phyloP scores from a whole-genome alignment of 2,329 filamentous ascomycete species.

The Colletotrichum horii region DNA sequence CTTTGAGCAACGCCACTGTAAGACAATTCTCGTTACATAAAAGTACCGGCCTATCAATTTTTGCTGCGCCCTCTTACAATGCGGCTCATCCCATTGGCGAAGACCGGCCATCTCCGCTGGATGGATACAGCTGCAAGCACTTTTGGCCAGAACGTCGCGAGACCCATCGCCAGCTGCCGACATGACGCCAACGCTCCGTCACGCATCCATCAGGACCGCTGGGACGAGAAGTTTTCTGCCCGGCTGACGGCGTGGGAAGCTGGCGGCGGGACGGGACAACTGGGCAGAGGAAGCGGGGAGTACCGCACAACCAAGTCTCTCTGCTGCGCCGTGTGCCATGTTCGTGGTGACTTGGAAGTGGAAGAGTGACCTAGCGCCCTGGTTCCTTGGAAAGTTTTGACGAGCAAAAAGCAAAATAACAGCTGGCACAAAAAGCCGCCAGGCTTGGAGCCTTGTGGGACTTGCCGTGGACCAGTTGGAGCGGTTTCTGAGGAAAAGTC shows the following conservation, averaged over 20 bases:
- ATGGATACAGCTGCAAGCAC: conserved; percentile 1
- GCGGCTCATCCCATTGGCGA: not conserved
- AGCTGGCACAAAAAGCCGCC: not conserved
- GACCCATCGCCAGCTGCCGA: not conserved
- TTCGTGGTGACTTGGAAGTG: not conserved
- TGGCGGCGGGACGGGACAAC: not conserved
- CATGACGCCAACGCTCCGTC: conserved; percentile 17
- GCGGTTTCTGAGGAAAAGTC: conserved; percentile 1
- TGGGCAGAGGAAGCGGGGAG: not conserved
- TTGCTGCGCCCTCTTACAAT: not conserved
- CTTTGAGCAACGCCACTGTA: not conserved
- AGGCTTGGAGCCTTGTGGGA: conserved; percentile 9
- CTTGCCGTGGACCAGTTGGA: not conserved
- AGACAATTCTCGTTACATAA: not conserved
- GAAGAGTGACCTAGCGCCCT: not conserved
- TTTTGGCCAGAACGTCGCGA: conserved; percentile 5
- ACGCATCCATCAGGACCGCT: not conserved
- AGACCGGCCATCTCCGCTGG: not conserved
- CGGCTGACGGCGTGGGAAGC: not conserved
- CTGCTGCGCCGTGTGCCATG: not conserved
- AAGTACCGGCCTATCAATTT: conserved; percentile 11
- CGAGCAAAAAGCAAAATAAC: not conserved
- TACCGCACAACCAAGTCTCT: not conserved
- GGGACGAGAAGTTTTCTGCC: not conserved
- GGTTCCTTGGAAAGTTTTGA: not conserved